A percentile compares a stretch with the other conserved stretches of the same genome.
phyloP scores from a whole-genome alignment of 768 basidiomycete species.

The Boletus barrowsii region DNA sequence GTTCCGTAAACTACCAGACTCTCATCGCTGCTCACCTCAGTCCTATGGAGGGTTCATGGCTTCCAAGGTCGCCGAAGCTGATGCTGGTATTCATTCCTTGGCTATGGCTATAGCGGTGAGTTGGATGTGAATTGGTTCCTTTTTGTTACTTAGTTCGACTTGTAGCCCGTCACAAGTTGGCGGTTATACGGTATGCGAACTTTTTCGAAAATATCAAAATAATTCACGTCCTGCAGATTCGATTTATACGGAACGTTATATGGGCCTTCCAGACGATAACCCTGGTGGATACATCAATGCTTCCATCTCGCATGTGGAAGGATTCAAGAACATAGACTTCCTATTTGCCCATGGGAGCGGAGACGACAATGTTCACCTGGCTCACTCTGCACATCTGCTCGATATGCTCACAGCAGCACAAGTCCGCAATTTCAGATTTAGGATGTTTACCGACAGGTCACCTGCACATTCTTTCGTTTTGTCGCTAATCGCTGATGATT shows the following conservation, averaged over 20 bases:
- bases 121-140: constrained; percentile 6
- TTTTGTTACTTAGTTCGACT: constrained; percentile 9
- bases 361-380: constrained; percentile 96
- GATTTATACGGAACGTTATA: constrained; percentile 97
- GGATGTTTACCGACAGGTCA: constrained; percentile 97
- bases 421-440: constrained; percentile 76
- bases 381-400: constrained; percentile 85
- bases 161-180: constrained; percentile 87
- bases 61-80: constrained; percentile 86
- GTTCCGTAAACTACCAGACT: not conserved
- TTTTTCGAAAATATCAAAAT: not conserved
- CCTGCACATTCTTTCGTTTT: constrained; percentile 16
- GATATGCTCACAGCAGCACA: constrained; percentile 86
- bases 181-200: constrained; percentile 60
- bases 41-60: constrained; percentile 97
- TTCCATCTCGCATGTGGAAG: constrained; percentile 84
- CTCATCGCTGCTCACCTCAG: constrained; percentile 37
- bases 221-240: constrained; percentile 53
- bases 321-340: constrained; percentile 77
- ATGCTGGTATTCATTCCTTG: constrained; percentile 85
- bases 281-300: constrained; percentile 86
- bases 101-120: constrained; percentile 89
- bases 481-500: constrained; percentile 7
- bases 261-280: constrained; percentile 80
- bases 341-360: constrained; percentile 90